Conservation (phyloP, 208 protist species). For the Trypanosoma mega region DNA sequence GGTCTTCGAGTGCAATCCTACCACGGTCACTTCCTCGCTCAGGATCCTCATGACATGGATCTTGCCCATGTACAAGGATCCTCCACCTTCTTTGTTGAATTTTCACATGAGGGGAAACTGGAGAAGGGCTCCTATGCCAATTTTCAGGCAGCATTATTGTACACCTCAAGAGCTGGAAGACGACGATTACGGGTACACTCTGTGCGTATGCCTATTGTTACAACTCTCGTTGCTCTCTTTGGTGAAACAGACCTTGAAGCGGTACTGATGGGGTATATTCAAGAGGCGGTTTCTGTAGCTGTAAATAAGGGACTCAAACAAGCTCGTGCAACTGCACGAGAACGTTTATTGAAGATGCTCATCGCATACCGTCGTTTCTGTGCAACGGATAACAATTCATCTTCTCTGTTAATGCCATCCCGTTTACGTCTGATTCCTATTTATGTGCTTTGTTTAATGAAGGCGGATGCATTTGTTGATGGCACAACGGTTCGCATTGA, state of each 20-base stretch:
- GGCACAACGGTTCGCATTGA: constrained; percentile 81
- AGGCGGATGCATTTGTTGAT: constrained; percentile 74
- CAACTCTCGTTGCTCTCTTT: constrained; percentile 65
- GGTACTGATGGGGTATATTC: constrained; percentile 53
- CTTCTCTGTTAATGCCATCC: constrained; percentile 91
- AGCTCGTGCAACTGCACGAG: constrained; percentile 47
- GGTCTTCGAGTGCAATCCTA: constrained; percentile 83
- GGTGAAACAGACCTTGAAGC: constrained; percentile 82
- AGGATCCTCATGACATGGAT: constrained; percentile 89
- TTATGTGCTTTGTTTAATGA: constrained; percentile 81
- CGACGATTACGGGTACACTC: constrained; percentile 91
- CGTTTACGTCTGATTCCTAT: constrained; percentile 91
- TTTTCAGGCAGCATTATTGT: constrained; percentile 92
- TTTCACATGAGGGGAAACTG: constrained; percentile 87
- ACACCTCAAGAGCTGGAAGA: constrained; percentile 87
- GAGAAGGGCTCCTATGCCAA: constrained; percentile 66
- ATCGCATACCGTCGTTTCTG: constrained; percentile 82
- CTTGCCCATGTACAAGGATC: constrained; percentile 64
- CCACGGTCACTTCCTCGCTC: constrained; percentile 84
- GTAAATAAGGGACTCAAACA: constrained; percentile 78
- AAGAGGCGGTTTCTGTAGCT: constrained; percentile 50
- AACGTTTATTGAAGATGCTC: constrained; percentile 69
- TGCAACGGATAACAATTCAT: constrained; percentile 26
- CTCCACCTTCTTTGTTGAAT: constrained; percentile 90
- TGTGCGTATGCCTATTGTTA: constrained; percentile 53